Evolutionary conservation across 306 rosid species (phyloP).

Genomic region (Castanopsis chinensis): DNA sequence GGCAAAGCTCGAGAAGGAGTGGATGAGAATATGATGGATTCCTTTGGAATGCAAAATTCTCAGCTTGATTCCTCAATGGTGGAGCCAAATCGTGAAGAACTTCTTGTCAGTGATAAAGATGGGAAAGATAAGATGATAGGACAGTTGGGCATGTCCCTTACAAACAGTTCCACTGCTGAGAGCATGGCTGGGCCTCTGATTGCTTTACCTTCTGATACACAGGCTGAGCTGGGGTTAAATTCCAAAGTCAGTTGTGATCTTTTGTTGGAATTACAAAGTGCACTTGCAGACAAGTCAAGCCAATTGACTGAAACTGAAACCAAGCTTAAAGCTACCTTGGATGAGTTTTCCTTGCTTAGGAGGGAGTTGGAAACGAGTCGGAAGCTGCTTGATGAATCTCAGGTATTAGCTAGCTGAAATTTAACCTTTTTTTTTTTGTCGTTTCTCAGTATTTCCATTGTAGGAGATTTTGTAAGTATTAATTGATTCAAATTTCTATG

Average conservation of each 20-base stretch:
- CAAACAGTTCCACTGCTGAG: slow-evolving; percentile 97
- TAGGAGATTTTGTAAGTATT: neutral
- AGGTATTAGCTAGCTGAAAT: slow-evolving; percentile 49
- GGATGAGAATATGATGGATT: slow-evolving; percentile 97
- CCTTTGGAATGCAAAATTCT: slow-evolving; percentile 64
- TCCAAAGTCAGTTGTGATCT: slow-evolving; percentile 48
- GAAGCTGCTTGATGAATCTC: slow-evolving; percentile 94
- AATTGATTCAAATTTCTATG: neutral
- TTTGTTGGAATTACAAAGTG: slow-evolving; percentile 63
- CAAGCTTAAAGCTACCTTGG: slow-evolving; percentile 62
- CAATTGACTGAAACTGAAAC: slow-evolving; percentile 63
- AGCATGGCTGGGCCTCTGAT: slow-evolving; percentile 67
- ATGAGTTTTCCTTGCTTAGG: slow-evolving; percentile 64
- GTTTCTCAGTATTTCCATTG: slow-evolving; percentile 7
- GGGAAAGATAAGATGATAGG: slow-evolving; percentile 59
- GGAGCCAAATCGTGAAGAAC: slow-evolving; percentile 77
- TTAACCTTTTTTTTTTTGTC: neutral
- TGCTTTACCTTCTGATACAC: slow-evolving; percentile 53
- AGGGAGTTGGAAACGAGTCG: slow-evolving; percentile 75
- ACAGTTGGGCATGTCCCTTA: slow-evolving; percentile 74
- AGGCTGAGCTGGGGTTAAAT: slow-evolving; percentile 48
- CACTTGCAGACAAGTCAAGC: slow-evolving; percentile 63
- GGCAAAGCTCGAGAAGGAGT: slow-evolving; percentile 64
- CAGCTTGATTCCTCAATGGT: slow-evolving; percentile 86
- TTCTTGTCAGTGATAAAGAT: slow-evolving; percentile 50